A percentile compares a stretch with the other conserved stretches of the same genome.
phyloP scores from a whole-genome alignment of 345 rosid species.

The Hibiscus mutabilis region DNA sequence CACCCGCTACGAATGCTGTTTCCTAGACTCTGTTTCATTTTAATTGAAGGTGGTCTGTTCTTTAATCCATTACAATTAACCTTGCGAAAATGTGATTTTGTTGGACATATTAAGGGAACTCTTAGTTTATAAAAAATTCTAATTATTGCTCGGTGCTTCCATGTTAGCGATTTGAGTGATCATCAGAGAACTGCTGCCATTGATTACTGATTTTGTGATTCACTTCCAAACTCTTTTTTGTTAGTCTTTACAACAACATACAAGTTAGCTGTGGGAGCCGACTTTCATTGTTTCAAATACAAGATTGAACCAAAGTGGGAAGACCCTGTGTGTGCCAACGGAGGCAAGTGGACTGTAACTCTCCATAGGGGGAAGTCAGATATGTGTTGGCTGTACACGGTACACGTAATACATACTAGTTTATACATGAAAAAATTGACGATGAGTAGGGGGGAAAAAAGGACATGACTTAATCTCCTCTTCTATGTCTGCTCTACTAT shows the following conservation, averaged over 20 bases:
- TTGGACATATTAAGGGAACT: no score
- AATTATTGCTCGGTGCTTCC: no score
- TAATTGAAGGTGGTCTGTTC: neutral
- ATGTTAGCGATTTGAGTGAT: no score
- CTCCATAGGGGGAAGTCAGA: constrained; percentile 56
- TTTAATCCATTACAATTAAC: neutral
- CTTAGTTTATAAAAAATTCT: no score
- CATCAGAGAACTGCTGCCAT: no score
- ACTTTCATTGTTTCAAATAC: no score
- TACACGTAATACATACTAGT: constrained; percentile 8
- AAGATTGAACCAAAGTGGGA: no score
- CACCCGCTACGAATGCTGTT: neutral
- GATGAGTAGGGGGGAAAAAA: neutral
- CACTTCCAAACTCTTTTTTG: constrained; percentile 70
- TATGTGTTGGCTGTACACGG: constrained; percentile 72
- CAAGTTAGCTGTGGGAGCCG: no score
- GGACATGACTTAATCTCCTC: constrained; percentile 8
- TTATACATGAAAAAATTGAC: constrained; percentile 1
- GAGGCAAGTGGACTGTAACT: constrained; percentile 85
- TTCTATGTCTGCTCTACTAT: constrained; percentile 9
- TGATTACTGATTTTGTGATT: neutral
- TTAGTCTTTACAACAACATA: no score
- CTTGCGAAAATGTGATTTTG: neutral
- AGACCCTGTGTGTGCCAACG: constrained; percentile 81
- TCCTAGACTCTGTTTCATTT: neutral